Base-by-base conservation (phyloP, 1,284 basidiomycete genomes). In the Boletus albobrunnescens region DNA sequence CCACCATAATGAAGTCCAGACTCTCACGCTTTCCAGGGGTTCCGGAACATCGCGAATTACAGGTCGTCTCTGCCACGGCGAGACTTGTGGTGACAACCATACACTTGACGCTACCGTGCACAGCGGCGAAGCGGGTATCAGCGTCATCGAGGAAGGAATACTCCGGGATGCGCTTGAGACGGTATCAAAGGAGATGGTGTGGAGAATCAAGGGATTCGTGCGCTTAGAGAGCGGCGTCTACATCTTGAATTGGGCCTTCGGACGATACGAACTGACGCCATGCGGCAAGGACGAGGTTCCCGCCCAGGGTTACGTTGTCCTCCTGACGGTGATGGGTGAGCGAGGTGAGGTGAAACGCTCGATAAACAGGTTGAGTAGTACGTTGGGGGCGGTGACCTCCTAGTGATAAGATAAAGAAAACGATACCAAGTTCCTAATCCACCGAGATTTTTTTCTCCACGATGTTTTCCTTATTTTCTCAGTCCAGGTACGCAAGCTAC, bases 231-330 rank as follows among this genome's bases (percentile, higher is more conserved):
- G 63, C 16, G 73, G 72, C 19, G 65, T 72, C 36, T 65, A 77
- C 56, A 88, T 94, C 52, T 63, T 94, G 51, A 95, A 95, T 64
- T 95, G 89, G 87, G 91, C 92, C 6, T 95, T 94, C 67, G 89
- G 89, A 16, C 77, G 91, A 41, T 82, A 79, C 62, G 89, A 92
- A 28, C 70, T 94, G 38, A 83, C 75, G 4, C 62, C 62, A 6
- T 60, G 73, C 9, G 56, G 52, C 7, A 55, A 47, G 16, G 49
- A 64, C 14, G 67, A 71, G n/a, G 67, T 66, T 33, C 55, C 63
- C 16, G 65, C 65, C 23, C 51, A 59, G 59, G 53, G 65, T 52
- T 56, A 72, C 47, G 57, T 65, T 22, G 59, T 91, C 27, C 74
- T 76, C 42, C 57, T 94, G 61, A 94, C 90, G 6, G 76, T 87